phyloP scores from a whole-genome alignment of 805 yeast species.

The Lachancea kluyveri region DNA sequence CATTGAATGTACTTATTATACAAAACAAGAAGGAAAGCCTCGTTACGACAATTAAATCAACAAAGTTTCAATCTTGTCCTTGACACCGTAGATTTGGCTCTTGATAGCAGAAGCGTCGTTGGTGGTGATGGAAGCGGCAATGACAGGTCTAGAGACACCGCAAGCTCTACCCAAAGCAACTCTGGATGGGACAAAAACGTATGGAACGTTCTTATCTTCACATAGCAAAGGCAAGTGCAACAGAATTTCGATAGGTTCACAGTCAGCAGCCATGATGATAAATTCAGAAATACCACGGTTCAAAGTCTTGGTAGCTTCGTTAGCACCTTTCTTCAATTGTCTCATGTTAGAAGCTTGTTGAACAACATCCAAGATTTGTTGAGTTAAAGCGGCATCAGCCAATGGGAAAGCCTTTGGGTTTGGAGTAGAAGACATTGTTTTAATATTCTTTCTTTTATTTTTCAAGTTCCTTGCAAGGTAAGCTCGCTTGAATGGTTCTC shows the following conservation, averaged over 20 bases:
- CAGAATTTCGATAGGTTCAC: constrained; percentile 97
- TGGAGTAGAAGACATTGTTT: constrained; percentile 64
- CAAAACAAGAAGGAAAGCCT: too few relatives aligned
- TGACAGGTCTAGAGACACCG: constrained; percentile 99
- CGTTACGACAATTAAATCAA: constrained; percentile 71
- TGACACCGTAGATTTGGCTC: constrained; percentile 93
- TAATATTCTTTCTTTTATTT: constrained; percentile 2
- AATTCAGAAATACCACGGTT: constrained; percentile 99
- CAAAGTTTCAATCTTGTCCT: constrained; percentile 98
- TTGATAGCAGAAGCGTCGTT: constrained; percentile 97
- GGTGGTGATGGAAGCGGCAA: constrained; percentile 96
- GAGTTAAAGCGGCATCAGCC: constrained; percentile 92
- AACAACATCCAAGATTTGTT: constrained; percentile 94
- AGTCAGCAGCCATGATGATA: constrained; percentile 99
- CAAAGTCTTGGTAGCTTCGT: constrained; percentile 98
- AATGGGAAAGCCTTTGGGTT: constrained; percentile 99
- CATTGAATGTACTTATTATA: too few relatives aligned
- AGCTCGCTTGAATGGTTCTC: constrained; percentile 34
- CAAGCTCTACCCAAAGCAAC: constrained; percentile 99
- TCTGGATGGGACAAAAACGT: constrained; percentile 97
- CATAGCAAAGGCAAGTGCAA: constrained; percentile 95
- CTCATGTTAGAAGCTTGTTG: constrained; percentile 97
- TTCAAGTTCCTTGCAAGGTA: constrained; percentile 42
- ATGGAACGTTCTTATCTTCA: constrained; percentile 99
- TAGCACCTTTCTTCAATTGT: constrained; percentile 99